Evolutionary conservation across 176 grass and related monocot genomes (phyloP), one percentile per base, ranked within the genome.

Genomic region (Eleusine coracana): DNA sequence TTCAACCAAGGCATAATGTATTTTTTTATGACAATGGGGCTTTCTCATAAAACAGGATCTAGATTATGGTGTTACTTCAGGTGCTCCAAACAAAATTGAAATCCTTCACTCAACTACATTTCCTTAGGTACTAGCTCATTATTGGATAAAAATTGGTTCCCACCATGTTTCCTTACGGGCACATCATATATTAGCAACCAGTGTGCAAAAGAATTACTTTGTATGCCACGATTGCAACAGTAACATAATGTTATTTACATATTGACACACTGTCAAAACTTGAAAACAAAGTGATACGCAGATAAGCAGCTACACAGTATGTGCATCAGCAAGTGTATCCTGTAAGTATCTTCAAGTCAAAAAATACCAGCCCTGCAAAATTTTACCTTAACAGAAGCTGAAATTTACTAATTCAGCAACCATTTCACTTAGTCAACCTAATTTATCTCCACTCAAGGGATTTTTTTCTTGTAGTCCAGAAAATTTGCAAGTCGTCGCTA

Each of bases 271-370:
- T 54, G 72, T 7, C 3, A 31, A 39, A 7, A 62, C 11, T 62
- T 62, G 8, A 62, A 62, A 11, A 62, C 59, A 46, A 48, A 18
- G 58, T 7, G 48, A 23, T 75, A 86, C 10, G 49, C 10, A 61
- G 80, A 4, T 38, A 61, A 37, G 21, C 38, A 60, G 39, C 27
- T 66, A 60, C 61, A 42, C 17, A 74, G 1, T 17, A n/a, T 40
- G 18, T 4, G 13, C 66, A 36, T 36, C 10, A 28, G 45, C n/a
- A 74, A 59, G 10, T 49, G 5, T 29, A 5, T 29, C 48, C 52
- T 74, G 25, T 16, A 77, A 79, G 76, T 21, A 73, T 68, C 67
- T 7, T 2, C 62, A 70, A 63, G 41, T 14, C 3, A 71, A 78
- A 70, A 71, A 58, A 9, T 31, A 5, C 20, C 62, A 41, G 17